Percentiles rank a stretch among this genome's conserved stretches.
Conservation (phyloP, 2,329 filamentous ascomycete genomes). For the Fonsecaea nubica region DNA sequence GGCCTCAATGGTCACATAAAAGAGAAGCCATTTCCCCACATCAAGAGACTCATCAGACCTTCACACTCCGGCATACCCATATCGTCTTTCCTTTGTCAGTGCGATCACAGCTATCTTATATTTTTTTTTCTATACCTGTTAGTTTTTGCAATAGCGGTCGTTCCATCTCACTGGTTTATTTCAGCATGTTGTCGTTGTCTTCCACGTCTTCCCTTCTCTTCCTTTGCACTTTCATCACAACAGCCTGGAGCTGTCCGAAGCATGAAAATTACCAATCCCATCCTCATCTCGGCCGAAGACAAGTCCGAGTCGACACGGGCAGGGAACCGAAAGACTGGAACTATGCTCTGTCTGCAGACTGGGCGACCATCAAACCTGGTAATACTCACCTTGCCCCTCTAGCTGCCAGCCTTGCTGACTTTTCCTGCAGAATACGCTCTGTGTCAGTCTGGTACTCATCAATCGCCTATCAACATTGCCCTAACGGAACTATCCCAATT, state of each 20-base stretch:
- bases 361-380: slow-evolving; percentile 35
- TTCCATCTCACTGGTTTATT: not conserved
- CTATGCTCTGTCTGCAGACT: slow-evolving; percentile 31
- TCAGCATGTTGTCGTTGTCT: slow-evolving; percentile 6
- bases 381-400: not conserved
- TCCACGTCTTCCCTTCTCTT: slow-evolving; percentile 24
- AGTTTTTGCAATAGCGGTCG: not conserved
- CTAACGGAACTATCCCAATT: slow-evolving; percentile 50
- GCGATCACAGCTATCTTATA: not conserved
- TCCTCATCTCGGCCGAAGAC: slow-evolving; percentile 34
- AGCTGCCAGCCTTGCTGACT: slow-evolving; percentile 8
- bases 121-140: not conserved
- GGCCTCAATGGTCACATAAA: slow-evolving; percentile 12
- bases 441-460: slow-evolving; percentile 59
- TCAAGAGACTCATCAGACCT: slow-evolving; percentile 1
- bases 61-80: slow-evolving; percentile 1
- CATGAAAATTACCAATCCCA: slow-evolving; percentile 35
- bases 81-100: slow-evolving; percentile 7
- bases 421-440: slow-evolving; percentile 47
- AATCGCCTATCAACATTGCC: slow-evolving; percentile 58
- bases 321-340: slow-evolving; percentile 34
- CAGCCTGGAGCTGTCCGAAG: slow-evolving; percentile 34
- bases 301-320: slow-evolving; percentile 31
- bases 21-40: slow-evolving; percentile 5
- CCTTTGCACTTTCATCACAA: slow-evolving; percentile 29